A percentile compares a stretch with the other conserved stretches of the same genome.
These are phyloP conservation scores for Dipodascus geniculatus DNA, from an alignment of 805 yeast genomes.

Conservation along the genomic window DNA sequence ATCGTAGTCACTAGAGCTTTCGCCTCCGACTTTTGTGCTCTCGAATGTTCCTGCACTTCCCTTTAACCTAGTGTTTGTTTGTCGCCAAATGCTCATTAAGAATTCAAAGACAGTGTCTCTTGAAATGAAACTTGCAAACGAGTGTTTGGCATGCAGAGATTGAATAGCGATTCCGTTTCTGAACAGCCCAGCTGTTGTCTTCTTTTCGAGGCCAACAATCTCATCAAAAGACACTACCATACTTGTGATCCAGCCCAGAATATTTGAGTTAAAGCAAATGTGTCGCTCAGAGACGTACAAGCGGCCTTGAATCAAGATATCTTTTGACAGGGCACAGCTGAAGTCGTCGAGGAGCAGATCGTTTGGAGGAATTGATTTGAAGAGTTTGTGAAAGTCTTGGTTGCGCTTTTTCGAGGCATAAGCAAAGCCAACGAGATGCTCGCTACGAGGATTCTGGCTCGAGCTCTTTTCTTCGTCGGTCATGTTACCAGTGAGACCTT, in stretches of 20 bases:
- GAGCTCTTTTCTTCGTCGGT: constrained; percentile 64
- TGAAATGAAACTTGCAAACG: constrained; percentile 78
- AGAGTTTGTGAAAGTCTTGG: constrained; percentile 65
- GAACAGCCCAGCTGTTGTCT: constrained; percentile 76
- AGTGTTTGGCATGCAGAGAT: constrained; percentile 50
- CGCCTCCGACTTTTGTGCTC: constrained; percentile 7
- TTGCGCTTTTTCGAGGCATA: constrained; percentile 33
- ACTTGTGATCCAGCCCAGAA: constrained; percentile 85
- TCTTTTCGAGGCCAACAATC: constrained; percentile 63
- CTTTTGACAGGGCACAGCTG: constrained; percentile 80
- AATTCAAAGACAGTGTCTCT: constrained; percentile 69
- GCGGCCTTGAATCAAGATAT: constrained; percentile 79
- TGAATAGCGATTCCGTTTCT: constrained; percentile 78
- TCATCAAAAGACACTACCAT: constrained; percentile 62
- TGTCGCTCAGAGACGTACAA: constrained; percentile 67
- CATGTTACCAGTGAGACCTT: constrained; percentile 16
- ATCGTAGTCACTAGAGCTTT: constrained; percentile 21
- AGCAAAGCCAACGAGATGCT: background rate
- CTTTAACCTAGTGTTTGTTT: constrained; percentile 7
- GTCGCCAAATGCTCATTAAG: constrained; percentile 58
- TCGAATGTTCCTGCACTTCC: constrained; percentile 3
- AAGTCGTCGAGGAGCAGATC: constrained; percentile 79
- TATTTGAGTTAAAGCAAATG: constrained; percentile 74
- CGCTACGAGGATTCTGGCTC: background rate
- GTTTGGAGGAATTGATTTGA: constrained; percentile 50